These are phyloP conservation scores for Carex arenaria DNA, from an alignment of 202 grass and related monocot species.

Conservation along the genomic window DNA sequence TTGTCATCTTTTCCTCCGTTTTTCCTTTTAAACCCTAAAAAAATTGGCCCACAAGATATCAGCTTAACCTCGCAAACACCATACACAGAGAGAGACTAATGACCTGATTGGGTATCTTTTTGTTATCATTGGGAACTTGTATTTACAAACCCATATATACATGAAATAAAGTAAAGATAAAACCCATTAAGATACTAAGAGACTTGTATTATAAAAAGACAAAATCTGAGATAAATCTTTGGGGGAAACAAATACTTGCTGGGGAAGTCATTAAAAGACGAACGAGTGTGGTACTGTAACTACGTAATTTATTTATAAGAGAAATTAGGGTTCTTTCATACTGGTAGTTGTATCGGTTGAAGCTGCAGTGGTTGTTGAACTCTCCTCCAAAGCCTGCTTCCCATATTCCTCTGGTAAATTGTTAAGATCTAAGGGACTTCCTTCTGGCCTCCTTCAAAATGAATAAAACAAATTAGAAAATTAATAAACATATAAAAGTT, in stretches of 20 bases:
- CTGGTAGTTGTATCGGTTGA: conserved; percentile 47
- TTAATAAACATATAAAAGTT: background rate
- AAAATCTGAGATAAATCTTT: background rate
- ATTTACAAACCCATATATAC: no score
- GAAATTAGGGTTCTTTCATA: conserved; percentile 29
- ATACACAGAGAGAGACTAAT: background rate
- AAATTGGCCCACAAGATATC: background rate
- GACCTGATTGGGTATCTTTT: background rate
- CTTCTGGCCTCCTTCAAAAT: conserved; percentile 75
- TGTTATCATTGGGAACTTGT: background rate
- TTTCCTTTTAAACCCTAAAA: conserved; percentile 70
- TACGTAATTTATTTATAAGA: background rate
- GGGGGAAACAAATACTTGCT: background rate
- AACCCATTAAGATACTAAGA: background rate
- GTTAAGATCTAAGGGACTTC: conserved; percentile 76
- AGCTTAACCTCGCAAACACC: background rate
- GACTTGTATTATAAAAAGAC: background rate
- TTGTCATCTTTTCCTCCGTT: conserved; percentile 55
- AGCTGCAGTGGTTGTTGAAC: conserved; percentile 71
- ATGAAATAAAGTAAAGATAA: background rate
- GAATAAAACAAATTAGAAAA: background rate
- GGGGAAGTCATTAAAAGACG: background rate
- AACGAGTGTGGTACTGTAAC: background rate
- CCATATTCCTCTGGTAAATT: conserved; percentile 90
- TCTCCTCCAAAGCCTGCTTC: conserved; percentile 78